Evolutionary conservation across 179 eudicot genomes (phyloP).

Genomic region (Nepenthes alata): DNA sequence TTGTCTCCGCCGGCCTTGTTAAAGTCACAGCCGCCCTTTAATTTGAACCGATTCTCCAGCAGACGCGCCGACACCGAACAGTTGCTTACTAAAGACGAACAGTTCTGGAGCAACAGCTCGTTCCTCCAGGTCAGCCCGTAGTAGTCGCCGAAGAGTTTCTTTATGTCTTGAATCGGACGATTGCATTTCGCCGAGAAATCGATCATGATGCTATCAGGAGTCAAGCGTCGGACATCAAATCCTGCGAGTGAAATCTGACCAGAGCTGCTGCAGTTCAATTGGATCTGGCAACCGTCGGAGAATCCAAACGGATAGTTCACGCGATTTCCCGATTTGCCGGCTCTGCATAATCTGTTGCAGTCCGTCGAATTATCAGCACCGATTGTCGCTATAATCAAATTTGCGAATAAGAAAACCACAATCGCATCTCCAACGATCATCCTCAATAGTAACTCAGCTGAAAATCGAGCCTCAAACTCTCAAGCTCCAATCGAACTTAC

Average conservation of each 20-base stretch:
- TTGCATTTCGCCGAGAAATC: constrained; percentile 38
- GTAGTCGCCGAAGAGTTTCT: constrained; percentile 14
- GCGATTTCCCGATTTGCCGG: constrained; percentile 2
- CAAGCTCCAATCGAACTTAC: too few species aligned
- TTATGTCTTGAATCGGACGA: constrained; percentile 27
- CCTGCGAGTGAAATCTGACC: constrained; percentile 20
- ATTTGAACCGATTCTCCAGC: constrained; percentile 1
- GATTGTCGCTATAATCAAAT: neutral
- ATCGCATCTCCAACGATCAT: neutral
- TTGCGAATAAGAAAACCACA: constrained; percentile 2
- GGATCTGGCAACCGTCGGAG: constrained; percentile 33
- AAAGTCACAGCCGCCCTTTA: constrained; percentile 13
- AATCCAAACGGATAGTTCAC: constrained; percentile 75
- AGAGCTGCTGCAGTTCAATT: constrained; percentile 21
- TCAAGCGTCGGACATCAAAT: constrained; percentile 30
- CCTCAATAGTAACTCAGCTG: neutral
- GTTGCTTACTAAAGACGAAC: constrained; percentile 11
- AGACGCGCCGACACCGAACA: constrained; percentile 31
- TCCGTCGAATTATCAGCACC: neutral
- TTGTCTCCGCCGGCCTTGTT: constrained; percentile 3
- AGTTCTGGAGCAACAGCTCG: constrained; percentile 31
- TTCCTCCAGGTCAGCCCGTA: constrained; percentile 36
- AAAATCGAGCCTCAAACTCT: too few species aligned
- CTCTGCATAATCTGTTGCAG: constrained; percentile 25
- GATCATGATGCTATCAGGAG: constrained; percentile 27